Conservation (phyloP, 2,329 filamentous ascomycete species). For the Beauveria australis region DNA sequence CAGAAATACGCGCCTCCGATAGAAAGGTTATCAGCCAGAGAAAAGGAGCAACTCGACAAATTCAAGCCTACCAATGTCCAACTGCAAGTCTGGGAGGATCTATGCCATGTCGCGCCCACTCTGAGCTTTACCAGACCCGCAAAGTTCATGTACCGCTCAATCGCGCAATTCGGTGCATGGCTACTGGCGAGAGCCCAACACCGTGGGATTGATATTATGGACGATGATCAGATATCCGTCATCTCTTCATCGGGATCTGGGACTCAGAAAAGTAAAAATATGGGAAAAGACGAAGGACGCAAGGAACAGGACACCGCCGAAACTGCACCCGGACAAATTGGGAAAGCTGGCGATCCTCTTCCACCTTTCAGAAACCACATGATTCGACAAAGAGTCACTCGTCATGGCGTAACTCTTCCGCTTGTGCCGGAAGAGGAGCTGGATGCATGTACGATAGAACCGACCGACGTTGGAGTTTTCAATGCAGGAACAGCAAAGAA, state of each 20-base stretch:
- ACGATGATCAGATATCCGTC: slow-evolving; percentile 69
- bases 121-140: slow-evolving; percentile 94
- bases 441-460: slow-evolving; percentile 53
- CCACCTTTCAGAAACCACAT: slow-evolving; percentile 77
- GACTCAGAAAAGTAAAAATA: slow-evolving; percentile 17
- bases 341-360: slow-evolving; percentile 78
- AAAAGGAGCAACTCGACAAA: slow-evolving; percentile 49
- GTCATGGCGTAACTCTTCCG: slow-evolving; percentile 65
- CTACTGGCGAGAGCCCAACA: slow-evolving; percentile 76
- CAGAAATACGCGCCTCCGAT: slow-evolving; percentile 63
- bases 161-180: slow-evolving; percentile 93
- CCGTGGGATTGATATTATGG: slow-evolving; percentile 68
- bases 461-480: slow-evolving; percentile 64
- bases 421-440: slow-evolving; percentile 59
- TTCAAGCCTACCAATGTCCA: slow-evolving; percentile 86
- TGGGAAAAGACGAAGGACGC: slow-evolving; percentile 16
- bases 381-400: slow-evolving; percentile 81
- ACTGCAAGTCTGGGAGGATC: slow-evolving; percentile 89
- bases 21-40: slow-evolving; percentile 53
- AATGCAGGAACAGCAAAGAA: slow-evolving; percentile 73
- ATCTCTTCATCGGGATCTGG: slow-evolving; percentile 54
- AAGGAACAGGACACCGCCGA: slow-evolving; percentile 8
- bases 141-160: slow-evolving; percentile 89
- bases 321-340: slow-evolving; percentile 41
- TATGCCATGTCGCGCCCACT: slow-evolving; percentile 87